A percentile compares a stretch with the other conserved stretches of the same genome.
Conservation (phyloP, 169 alveolate genomes). For the Plasmodium knowlesi region DNA sequence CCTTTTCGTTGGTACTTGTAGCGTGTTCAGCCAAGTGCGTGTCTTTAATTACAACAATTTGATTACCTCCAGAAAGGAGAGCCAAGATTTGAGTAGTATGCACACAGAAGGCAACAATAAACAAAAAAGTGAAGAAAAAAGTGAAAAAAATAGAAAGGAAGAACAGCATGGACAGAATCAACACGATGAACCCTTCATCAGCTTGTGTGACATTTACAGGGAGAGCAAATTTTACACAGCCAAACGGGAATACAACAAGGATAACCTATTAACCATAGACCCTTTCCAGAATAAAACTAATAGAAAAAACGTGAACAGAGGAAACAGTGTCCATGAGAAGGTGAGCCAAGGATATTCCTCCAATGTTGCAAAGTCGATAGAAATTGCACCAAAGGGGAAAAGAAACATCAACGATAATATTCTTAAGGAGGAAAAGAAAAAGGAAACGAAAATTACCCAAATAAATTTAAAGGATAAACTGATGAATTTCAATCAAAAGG, state of each 20-base stretch:
- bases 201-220: conserved; percentile 32
- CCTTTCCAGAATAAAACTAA: neutral
- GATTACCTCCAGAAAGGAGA: neutral
- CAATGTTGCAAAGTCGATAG: neutral
- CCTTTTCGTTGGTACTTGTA: conserved; percentile 40
- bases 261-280: neutral
- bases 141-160: neutral
- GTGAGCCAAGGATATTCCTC: neutral
- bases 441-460: neutral
- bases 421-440: neutral
- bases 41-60: conserved; percentile 62
- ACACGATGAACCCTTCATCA: neutral
- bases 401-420: neutral
- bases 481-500: neutral
- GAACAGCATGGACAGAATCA: neutral
- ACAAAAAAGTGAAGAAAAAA: neutral
- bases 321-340: conserved; percentile 2
- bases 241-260: neutral
- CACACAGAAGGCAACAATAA: neutral
- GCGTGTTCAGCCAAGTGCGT: conserved; percentile 46
- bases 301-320: neutral
- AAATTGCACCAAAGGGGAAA: neutral
- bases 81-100: conserved; percentile 2
- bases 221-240: conserved; percentile 19
- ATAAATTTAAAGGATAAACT: neutral